Evolutionary conservation across 2,329 filamentous ascomycete species (phyloP).

Genomic region (Xylaria sp.): DNA sequence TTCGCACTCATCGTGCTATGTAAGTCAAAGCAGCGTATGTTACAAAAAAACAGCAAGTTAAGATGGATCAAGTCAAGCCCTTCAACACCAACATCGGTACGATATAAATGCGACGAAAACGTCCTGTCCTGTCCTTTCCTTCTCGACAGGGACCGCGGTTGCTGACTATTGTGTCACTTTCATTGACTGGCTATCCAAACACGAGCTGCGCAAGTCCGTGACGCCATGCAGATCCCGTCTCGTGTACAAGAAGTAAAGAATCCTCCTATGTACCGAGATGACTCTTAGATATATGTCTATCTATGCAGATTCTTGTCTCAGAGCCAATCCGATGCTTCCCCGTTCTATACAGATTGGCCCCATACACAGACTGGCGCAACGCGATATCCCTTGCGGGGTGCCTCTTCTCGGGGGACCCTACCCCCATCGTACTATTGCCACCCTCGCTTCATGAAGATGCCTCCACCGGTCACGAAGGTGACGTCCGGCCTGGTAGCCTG

Average conservation of each 20-base stretch:
- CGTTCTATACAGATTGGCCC: constrained; percentile 12
- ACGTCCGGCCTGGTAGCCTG: not conserved
- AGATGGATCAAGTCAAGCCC: not conserved
- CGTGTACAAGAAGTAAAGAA: not conserved
- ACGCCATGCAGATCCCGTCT: no score
- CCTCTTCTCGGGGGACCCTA: no score
- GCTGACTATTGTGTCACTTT: not conserved
- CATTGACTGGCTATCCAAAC: no score
- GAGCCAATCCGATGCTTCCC: constrained; percentile 22
- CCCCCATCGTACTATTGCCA: not conserved
- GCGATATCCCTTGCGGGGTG: not conserved
- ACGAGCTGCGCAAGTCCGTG: no score
- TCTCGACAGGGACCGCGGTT: no score
- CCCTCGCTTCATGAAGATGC: not conserved
- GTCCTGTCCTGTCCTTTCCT: no score
- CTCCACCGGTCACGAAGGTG: no score
- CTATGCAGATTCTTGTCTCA: constrained; percentile 12
- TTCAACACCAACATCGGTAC: not conserved
- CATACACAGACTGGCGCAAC: not conserved
- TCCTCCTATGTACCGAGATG: not conserved
- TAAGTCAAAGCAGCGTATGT: not conserved
- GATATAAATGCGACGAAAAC: not conserved
- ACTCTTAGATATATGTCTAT: not conserved
- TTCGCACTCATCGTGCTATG: constrained; percentile 20
- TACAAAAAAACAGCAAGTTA: not conserved